Base-by-base conservation (phyloP, 805 yeast species). In the Schwanniomyces yamadae region DNA sequence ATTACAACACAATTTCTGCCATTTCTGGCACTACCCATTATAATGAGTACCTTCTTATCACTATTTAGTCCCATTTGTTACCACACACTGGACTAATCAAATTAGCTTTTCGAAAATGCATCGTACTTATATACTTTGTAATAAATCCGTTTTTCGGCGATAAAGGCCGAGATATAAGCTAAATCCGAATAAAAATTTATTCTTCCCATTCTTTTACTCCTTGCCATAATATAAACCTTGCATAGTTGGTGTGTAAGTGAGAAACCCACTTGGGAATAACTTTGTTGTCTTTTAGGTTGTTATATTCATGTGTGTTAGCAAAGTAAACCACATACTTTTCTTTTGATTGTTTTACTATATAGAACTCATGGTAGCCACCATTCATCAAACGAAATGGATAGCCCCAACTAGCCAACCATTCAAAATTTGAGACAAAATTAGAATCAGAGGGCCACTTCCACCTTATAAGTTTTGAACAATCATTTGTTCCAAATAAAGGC, bases 291-390 rank as follows among this genome's bases (percentile, higher is more conserved):
- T 22, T 18, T 21, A 33, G 21, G 12, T 33, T 21, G 4, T 18
- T 19, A 21, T 33, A 33, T 21, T 33, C 36, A 27, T 33, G 36
- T 11, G 36, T 17, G 10, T 24, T 13, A 11, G 31, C 36, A 33
- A 24, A 33, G 19, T 18, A 24, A 14, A 33, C 29, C 13, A 19
- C 24, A 26, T 19, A 19, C 12, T 25, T 23, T 11, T 8, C 3
- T 12, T 4, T 8, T 18, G 9, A 17, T 5, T 26, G 15, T 6
- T 19, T 16, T 6, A 25, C 28, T 6, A 33, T 20, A 26, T 33
- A 33, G 14, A 33, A 21, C 17, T 33, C 36, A 17, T 33, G 36
- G 26, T 14, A 24, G 5, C 36, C 36, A 10, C 36, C 36, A 26
- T 24, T 33, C 36, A 33, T 33, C 19, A 33, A 24, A 9, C 36